phyloP scores from a whole-genome alignment of 2,329 filamentous ascomycete species.

The Aspergillus calidoustus region DNA sequence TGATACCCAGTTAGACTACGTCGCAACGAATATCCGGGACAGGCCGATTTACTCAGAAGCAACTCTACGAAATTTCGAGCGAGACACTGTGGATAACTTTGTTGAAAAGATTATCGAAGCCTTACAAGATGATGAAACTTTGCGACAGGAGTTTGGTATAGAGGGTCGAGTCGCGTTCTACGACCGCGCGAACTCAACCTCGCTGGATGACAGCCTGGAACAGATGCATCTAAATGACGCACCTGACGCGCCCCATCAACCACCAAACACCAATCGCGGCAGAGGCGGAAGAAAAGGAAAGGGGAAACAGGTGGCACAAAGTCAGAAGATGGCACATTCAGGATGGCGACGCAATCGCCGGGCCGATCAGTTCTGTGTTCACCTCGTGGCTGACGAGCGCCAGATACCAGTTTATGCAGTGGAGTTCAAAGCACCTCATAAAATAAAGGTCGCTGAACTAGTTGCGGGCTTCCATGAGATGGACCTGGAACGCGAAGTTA shows the following conservation, averaged over 20 bases:
- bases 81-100: conserved; percentile 32
- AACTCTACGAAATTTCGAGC: conserved; percentile 29
- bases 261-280: neutral
- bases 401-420: too few relatives aligned
- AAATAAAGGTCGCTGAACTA: conserved; percentile 29
- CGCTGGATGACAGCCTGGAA: conserved; percentile 1
- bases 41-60: conserved; percentile 30
- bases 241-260: conserved; percentile 2
- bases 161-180: conserved; percentile 1
- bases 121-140: conserved; percentile 3
- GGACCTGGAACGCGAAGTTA: conserved; percentile 30
- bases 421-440: conserved; percentile 36
- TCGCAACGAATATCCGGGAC: conserved; percentile 18
- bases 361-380: conserved; percentile 32
- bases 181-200: neutral
- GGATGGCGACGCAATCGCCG: conserved; percentile 26
- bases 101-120: conserved; percentile 19
- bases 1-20: conserved; percentile 20
- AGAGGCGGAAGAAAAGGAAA: conserved; percentile 7
- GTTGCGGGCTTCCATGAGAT: conserved; percentile 33
- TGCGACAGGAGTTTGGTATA: conserved; percentile 7
- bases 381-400: conserved; percentile 26
- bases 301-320: conserved; percentile 2
- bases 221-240: conserved; percentile 6
- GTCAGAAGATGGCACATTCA: conserved; percentile 21